phyloP scores from a whole-genome alignment of 805 yeast species.

The Hanseniaspora lindneri region DNA sequence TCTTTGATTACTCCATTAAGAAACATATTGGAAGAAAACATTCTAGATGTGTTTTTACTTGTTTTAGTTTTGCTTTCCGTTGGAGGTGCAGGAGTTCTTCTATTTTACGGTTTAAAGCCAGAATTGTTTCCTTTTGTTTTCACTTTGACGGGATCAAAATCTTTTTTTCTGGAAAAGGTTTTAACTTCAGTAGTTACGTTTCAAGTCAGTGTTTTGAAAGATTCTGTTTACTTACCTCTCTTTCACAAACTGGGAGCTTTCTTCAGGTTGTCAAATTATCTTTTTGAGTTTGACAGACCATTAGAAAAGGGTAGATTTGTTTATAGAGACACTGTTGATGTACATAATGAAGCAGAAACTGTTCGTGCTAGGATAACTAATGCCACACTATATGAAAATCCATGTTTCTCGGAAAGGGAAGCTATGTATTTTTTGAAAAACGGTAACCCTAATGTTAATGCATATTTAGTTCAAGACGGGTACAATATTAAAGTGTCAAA shows the following conservation, averaged over 20 bases:
- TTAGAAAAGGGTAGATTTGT: slow-evolving; percentile 5
- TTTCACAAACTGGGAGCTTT: not conserved
- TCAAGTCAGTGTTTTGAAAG: slow-evolving; percentile 1
- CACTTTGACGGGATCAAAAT: not conserved
- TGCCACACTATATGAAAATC: not conserved
- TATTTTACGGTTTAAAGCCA: not conserved
- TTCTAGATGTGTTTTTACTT: not conserved
- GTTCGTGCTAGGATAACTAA: not conserved
- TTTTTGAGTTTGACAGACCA: slow-evolving; percentile 9
- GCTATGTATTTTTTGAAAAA: not conserved
- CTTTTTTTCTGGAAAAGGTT: not conserved
- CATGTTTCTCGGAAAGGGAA: slow-evolving; percentile 5
- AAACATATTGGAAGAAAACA: not conserved
- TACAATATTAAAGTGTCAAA: slow-evolving; percentile 5
- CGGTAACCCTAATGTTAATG: slow-evolving; percentile 2
- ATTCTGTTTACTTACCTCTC: not conserved
- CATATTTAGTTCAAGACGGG: slow-evolving; percentile 9
- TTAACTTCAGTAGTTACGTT: not conserved
- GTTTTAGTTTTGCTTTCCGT: not conserved
- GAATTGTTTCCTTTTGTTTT: slow-evolving; percentile 1
- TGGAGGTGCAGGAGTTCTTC: slow-evolving; percentile 6
- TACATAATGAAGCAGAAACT: not conserved
- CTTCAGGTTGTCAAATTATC: slow-evolving; percentile 6
- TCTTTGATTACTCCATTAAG: not conserved
- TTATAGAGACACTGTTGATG: not conserved